These are phyloP conservation scores for Cryphonectria radicalis DNA, from an alignment of 2,329 filamentous ascomycete genomes.

Conservation along the genomic window DNA sequence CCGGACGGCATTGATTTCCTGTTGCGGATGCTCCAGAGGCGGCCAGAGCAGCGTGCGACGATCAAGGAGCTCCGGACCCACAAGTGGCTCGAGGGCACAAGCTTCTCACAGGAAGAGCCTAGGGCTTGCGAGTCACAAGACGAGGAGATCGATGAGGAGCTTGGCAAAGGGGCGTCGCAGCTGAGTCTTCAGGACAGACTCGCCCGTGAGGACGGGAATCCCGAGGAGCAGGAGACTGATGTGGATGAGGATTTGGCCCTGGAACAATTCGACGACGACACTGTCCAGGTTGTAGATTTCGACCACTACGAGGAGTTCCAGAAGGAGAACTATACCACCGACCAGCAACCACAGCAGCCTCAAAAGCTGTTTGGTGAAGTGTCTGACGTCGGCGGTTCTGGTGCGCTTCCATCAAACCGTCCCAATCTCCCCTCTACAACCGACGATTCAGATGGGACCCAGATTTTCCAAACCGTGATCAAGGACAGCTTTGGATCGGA, in stretches of 20 bases:
- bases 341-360: slow-evolving; percentile 46
- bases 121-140: slow-evolving; percentile 51
- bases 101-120: slow-evolving; percentile 39
- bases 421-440: slow-evolving; percentile 52
- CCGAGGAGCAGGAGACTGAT: slow-evolving; percentile 19
- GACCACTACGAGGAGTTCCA: slow-evolving; percentile 72
- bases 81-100: slow-evolving; percentile 66
- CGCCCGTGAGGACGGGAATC: slow-evolving; percentile 37
- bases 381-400: slow-evolving; percentile 59
- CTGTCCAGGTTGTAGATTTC: slow-evolving; percentile 44
- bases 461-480: slow-evolving; percentile 48
- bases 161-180: slow-evolving; percentile 65
- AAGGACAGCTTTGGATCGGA: slow-evolving; percentile 54
- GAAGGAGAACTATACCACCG: slow-evolving; percentile 79
- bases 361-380: slow-evolving; percentile 61
- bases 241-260: slow-evolving; percentile 34
- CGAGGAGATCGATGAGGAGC: slow-evolving; percentile 64
- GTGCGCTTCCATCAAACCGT: slow-evolving; percentile 51
- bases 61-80: slow-evolving; percentile 72
- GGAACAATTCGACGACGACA: slow-evolving; percentile 35
- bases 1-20: slow-evolving; percentile 74
- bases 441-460: slow-evolving; percentile 39
- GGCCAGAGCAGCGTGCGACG: slow-evolving; percentile 76
- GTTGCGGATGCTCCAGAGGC: slow-evolving; percentile 76
- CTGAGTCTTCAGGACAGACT: slow-evolving; percentile 61